A percentile compares a stretch with the other conserved stretches of the same genome.
Evolutionary conservation across 78 protist genomes (phyloP).

Genomic region (Creolimax fragrantissima): DNA sequence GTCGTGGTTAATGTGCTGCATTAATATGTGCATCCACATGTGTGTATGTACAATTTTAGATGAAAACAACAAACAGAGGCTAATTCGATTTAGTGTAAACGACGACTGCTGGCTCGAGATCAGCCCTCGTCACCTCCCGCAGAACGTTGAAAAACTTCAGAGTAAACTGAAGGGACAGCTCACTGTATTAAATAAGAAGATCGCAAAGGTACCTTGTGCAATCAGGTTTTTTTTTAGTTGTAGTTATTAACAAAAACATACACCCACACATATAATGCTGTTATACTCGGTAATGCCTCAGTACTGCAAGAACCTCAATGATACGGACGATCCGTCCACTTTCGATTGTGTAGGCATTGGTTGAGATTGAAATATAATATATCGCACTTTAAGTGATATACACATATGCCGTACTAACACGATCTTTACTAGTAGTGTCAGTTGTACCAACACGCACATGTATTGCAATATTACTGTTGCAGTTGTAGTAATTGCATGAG

Average conservation of each 20-base stretch:
- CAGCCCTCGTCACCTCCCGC: not conserved
- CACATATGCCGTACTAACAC: not conserved
- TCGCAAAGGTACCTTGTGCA: not conserved
- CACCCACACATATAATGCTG: too few relatives aligned
- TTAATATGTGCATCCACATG: not conserved
- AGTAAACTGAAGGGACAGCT: not conserved
- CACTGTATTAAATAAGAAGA: not conserved
- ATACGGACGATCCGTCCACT: not conserved
- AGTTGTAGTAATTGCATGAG: too few relatives aligned
- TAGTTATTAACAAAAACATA: too few relatives aligned
- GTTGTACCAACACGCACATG: not conserved
- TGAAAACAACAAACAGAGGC: not conserved
- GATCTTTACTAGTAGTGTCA: not conserved
- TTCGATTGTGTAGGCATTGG: not conserved
- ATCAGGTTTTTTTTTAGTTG: too few relatives aligned
- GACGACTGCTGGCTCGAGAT: not conserved
- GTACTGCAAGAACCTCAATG: too few relatives aligned
- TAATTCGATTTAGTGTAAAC: not conserved
- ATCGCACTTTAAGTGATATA: not conserved
- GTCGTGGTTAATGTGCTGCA: too few relatives aligned
- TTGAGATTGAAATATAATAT: not conserved
- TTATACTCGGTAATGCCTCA: too few relatives aligned
- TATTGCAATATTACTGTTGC: too few relatives aligned
- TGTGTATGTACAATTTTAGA: not conserved
- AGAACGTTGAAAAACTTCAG: not conserved